Evolutionary conservation across 306 rosid genomes (phyloP).

Genomic region (Oxytropis ochrocephala): DNA sequence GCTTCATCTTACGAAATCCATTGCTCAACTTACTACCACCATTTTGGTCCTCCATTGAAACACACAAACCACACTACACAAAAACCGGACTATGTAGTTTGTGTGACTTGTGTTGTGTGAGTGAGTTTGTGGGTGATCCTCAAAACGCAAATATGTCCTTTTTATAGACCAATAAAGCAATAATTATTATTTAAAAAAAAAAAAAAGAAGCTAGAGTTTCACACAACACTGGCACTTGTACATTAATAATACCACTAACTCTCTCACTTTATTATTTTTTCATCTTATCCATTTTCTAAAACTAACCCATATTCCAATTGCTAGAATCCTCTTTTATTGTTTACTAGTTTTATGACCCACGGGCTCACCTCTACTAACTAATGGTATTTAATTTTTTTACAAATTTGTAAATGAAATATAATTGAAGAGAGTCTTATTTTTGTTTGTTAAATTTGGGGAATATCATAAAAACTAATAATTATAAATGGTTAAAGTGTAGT

Average conservation of each 20-base stretch:
- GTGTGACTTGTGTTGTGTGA: constrained; percentile 8
- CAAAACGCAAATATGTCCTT: constrained; percentile 11
- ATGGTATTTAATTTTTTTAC: too few species aligned
- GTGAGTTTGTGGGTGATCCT: constrained; percentile 35
- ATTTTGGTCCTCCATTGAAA: constrained; percentile 37
- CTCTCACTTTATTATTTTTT: constrained; percentile 26
- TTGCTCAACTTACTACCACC: constrained; percentile 12
- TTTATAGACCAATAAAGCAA: constrained; percentile 32
- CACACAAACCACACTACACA: constrained; percentile 14
- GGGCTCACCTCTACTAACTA: too few species aligned
- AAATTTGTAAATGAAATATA: too few species aligned
- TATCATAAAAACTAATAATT: too few species aligned
- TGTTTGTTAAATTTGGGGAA: too few species aligned
- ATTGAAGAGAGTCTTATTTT: too few species aligned
- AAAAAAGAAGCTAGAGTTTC: constrained; percentile 23
- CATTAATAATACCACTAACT: constrained; percentile 33
- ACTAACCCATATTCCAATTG: constrained; percentile 10
- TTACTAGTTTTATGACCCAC: too few species aligned
- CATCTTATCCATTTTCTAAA: constrained; percentile 48
- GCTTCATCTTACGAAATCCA: constrained; percentile 42
- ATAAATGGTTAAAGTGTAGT: too few species aligned
- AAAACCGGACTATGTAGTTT: neutral
- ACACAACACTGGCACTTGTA: constrained; percentile 31
- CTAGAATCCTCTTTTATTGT: constrained; percentile 30
- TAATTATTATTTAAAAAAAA: neutral